phyloP scores from a whole-genome alignment of 148 eudicot genomes.

The Silene latifolia region DNA sequence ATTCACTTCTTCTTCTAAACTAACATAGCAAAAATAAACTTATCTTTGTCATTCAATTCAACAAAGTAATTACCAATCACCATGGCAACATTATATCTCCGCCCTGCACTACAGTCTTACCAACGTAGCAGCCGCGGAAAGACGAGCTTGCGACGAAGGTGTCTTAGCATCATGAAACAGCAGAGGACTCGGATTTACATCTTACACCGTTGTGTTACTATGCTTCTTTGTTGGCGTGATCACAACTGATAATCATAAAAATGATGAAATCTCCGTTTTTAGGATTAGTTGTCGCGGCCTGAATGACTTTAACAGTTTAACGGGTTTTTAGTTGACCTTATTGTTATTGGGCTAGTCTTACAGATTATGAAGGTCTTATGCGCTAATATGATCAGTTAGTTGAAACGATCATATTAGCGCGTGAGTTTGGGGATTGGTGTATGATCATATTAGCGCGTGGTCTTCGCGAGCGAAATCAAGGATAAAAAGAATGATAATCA shows the following conservation, averaged over 20 bases:
- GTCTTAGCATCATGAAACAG: conserved; percentile 42
- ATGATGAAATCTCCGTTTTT: neutral
- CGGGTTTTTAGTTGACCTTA: neutral
- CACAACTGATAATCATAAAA: conserved; percentile 7
- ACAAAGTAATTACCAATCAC: neutral
- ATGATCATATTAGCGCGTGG: no score
- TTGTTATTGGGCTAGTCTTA: neutral
- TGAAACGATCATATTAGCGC: neutral
- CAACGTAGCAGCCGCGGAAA: conserved; percentile 24
- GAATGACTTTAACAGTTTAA: neutral
- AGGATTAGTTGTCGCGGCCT: neutral
- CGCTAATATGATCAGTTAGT: neutral
- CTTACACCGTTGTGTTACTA: conserved; percentile 52
- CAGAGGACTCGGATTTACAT: conserved; percentile 62
- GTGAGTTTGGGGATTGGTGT: no score
- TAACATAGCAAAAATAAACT: neutral
- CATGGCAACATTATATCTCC: conserved; percentile 22
- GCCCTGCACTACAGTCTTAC: conserved; percentile 1
- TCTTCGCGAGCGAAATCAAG: no score
- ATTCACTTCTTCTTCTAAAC: neutral
- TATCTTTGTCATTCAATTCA: neutral
- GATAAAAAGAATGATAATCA: no score
- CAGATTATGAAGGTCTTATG: no score
- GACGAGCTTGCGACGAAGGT: conserved; percentile 34
- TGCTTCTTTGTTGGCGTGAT: conserved; percentile 72